Evolutionary conservation across 2,329 filamentous ascomycete genomes (phyloP).

Genomic region (Pyrenophora teres): DNA sequence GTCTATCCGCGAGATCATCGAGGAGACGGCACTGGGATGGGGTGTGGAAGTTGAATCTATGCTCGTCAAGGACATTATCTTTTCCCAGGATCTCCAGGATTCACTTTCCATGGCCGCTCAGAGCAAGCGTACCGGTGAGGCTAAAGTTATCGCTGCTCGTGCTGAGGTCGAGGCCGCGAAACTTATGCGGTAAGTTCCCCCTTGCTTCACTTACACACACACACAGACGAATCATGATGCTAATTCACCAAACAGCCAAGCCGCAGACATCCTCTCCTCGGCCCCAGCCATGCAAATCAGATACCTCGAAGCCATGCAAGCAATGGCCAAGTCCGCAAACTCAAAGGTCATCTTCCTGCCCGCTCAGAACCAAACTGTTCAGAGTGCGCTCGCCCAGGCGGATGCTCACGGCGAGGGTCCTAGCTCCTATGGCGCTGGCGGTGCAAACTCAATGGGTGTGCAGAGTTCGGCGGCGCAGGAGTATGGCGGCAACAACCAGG

Average conservation of each 20-base stretch:
- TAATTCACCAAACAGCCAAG: slow-evolving; percentile 23
- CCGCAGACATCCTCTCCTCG: slow-evolving; percentile 73
- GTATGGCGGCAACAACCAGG: slow-evolving; percentile 50
- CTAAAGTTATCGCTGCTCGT: slow-evolving; percentile 96
- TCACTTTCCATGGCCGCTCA: slow-evolving; percentile 97
- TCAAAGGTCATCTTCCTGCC: slow-evolving; percentile 64
- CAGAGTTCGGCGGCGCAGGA: slow-evolving; percentile 35
- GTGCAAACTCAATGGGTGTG: slow-evolving; percentile 13
- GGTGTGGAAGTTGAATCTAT: slow-evolving; percentile 96
- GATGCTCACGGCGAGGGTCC: slow-evolving; percentile 62
- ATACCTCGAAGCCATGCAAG: slow-evolving; percentile 98
- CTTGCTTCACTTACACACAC: neutral
- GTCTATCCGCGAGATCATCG: slow-evolving; percentile 95
- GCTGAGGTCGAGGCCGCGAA: slow-evolving; percentile 93
- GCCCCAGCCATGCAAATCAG: slow-evolving; percentile 80
- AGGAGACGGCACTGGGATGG: slow-evolving; percentile 92
- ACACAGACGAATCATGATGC: neutral
- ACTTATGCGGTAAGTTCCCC: slow-evolving; percentile 64
- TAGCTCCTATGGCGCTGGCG: slow-evolving; percentile 50
- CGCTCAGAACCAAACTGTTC: slow-evolving; percentile 55
- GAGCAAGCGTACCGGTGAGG: slow-evolving; percentile 97
- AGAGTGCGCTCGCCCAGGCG: slow-evolving; percentile 56
- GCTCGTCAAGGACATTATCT: slow-evolving; percentile 99
- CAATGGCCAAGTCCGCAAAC: slow-evolving; percentile 94
- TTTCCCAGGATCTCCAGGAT: slow-evolving; percentile 93